Evolutionary conservation across 306 rosid species (phyloP).

Genomic region (Corylus heterophylla): DNA sequence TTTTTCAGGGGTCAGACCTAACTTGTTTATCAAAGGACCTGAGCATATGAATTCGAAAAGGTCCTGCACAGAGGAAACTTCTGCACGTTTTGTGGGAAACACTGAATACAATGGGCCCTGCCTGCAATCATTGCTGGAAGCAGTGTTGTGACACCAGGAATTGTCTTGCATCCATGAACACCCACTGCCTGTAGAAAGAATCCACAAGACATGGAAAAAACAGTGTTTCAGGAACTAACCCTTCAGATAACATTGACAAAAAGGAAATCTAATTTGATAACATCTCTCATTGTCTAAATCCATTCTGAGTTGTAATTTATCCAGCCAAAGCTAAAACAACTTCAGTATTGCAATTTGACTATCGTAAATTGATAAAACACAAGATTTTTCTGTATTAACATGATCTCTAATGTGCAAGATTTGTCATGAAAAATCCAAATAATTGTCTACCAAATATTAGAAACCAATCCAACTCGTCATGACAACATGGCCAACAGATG

Average conservation of each 20-base stretch:
- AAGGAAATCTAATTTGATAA: neutral
- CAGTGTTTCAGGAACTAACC: neutral
- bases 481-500: neutral
- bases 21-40: conserved; percentile 67
- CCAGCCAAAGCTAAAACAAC: neutral
- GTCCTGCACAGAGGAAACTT: conserved; percentile 71
- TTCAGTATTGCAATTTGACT: neutral
- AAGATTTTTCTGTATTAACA: neutral
- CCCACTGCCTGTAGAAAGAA: conserved; percentile 59
- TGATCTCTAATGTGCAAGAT: neutral
- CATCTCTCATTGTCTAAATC: neutral
- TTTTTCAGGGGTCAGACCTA: conserved; percentile 56
- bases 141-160: conserved; percentile 21
- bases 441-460: neutral
- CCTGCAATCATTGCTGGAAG: conserved; percentile 31
- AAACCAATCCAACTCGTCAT: neutral
- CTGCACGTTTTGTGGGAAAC: conserved; percentile 62
- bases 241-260: neutral
- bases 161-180: conserved; percentile 65
- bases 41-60: conserved; percentile 80
- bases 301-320: neutral
- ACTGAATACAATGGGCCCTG: conserved; percentile 44
- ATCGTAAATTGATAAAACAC: neutral
- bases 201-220: neutral
- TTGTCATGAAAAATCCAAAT: neutral